A percentile compares a stretch with the other conserved stretches of the same genome.
These are phyloP conservation scores for Plectosphaerella plurivora DNA, from an alignment of 2,329 filamentous ascomycete genomes.

Conservation along the genomic window DNA sequence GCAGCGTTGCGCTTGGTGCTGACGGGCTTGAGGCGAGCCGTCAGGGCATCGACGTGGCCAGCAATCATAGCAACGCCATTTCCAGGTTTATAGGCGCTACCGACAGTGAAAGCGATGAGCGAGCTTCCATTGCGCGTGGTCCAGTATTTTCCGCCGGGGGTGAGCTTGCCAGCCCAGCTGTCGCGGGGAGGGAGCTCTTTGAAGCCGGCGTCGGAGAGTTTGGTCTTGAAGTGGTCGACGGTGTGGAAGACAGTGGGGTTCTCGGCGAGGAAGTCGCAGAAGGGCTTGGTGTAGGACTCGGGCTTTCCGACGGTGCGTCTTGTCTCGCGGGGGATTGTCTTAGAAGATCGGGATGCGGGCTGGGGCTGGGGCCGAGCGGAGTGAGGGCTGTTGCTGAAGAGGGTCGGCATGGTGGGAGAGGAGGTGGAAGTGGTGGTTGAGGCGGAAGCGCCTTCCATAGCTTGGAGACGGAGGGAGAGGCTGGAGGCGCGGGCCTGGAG, in stretches of 20 bases:
- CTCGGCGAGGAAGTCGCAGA: conserved; percentile 78
- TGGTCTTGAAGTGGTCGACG: conserved; percentile 71
- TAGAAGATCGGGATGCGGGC: conserved; percentile 25
- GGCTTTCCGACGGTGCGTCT: conserved; percentile 34
- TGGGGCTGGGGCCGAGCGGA: conserved; percentile 10
- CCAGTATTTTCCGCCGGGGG: conserved; percentile 84
- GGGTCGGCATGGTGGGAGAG: conserved; percentile 28
- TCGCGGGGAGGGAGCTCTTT: conserved; percentile 74
- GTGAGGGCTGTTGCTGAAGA: conserved; percentile 35
- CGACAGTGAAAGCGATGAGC: conserved; percentile 80
- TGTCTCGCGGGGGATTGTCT: conserved; percentile 22
- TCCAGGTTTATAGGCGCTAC: conserved; percentile 73
- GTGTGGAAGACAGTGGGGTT: conserved; percentile 95
- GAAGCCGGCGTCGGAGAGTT: conserved; percentile 70
- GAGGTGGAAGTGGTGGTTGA: conserved; percentile 17
- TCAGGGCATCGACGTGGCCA: conserved; percentile 89
- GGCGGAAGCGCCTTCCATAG: conserved; percentile 22
- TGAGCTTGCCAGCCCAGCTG: conserved; percentile 67
- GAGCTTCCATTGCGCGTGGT: conserved; percentile 80
- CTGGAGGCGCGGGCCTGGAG: conserved; percentile 38
- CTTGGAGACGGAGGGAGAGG: conserved; percentile 38
- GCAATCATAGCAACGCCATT: conserved; percentile 86
- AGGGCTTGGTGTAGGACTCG: conserved; percentile 74
- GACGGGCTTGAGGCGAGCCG: conserved; percentile 86
- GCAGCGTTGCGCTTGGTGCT: conserved; percentile 79